These are phyloP conservation scores for Gnetum montanum DNA, from an alignment of 75 land plant species.

Conservation along the genomic window DNA sequence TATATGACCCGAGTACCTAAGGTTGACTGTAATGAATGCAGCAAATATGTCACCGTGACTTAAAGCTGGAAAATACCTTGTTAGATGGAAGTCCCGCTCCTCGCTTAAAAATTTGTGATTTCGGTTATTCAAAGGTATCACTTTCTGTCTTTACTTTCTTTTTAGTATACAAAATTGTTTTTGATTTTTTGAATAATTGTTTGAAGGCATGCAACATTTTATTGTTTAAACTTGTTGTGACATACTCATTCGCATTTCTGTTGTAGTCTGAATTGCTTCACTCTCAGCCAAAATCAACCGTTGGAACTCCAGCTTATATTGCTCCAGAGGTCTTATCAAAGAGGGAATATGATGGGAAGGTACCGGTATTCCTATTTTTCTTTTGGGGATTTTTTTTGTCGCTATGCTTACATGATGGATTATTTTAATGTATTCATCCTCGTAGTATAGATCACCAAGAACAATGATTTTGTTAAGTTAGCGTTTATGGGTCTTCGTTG, in stretches of 20 bases:
- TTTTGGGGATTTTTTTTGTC: too few relatives aligned
- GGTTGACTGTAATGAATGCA: not conserved
- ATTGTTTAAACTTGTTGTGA: not conserved
- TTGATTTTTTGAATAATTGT: not conserved
- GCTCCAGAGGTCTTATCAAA: conserved; percentile 34
- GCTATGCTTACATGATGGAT: too few relatives aligned
- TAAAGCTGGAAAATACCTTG: conserved; percentile 69
- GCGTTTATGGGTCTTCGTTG: too few relatives aligned
- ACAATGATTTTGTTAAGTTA: too few relatives aligned
- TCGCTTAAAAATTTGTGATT: conserved; percentile 71
- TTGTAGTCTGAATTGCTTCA: conserved; percentile 26
- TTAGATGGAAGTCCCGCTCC: conserved; percentile 73
- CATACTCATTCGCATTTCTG: not conserved
- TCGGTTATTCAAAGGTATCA: conserved; percentile 66
- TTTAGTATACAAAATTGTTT: not conserved
- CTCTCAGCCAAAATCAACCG: conserved; percentile 36
- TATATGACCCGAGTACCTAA: not conserved
- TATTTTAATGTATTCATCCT: too few relatives aligned
- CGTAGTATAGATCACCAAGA: too few relatives aligned
- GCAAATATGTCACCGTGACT: conserved; percentile 66
- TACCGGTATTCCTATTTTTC: conserved; percentile 6
- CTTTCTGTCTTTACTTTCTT: not conserved
- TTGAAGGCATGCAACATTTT: not conserved
- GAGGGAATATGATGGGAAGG: conserved; percentile 33
- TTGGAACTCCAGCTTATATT: conserved; percentile 43